Base-by-base conservation (phyloP, 2,329 filamentous ascomycete species). In the Corynespora cassiicola region DNA sequence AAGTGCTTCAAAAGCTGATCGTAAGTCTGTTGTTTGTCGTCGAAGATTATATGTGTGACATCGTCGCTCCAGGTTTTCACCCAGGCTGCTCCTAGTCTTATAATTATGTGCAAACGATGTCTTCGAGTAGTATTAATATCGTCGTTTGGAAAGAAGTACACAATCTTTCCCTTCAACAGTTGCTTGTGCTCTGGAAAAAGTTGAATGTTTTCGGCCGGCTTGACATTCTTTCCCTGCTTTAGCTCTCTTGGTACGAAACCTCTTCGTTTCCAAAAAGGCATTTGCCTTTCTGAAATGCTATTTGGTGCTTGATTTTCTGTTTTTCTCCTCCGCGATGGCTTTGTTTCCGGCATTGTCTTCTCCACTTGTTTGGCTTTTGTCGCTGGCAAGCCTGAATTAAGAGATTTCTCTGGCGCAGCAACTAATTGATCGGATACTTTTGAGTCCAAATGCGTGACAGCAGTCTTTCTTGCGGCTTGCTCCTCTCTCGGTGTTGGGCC, bases 1-100 rank as follows among this genome's bases (percentile, higher is more conserved):
- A 90, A 61, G 45, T 80, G 75, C 8, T 69, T 72, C 37, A 84
- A 63, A 6, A 95, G 73, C 39, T 90, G 80, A 4, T 75, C 67
- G 58, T 84, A 91, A 1, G 71, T 72, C 32, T 94, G 69, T 12
- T 38, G 52, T 2, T 69, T 69, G 49, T 82, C 85, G 59, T 96
- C 91, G 2, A 90, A 85, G 42, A 97, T 77, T 31, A 95, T 72
- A 68, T 96, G 89, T 1, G 87, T 95, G 11, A 94, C 80, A 15
- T 60, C 68, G 1, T 64, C 54, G 19, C 66, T 65, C 59, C 85
- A 80, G 1, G 75, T 69, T 33, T 76, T 77, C 18, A 82, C 79
- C 84, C 90, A 94, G 1, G 64, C 71, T 1, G 86, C 92, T 27
- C 92, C 92, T 9, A 66, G 46, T 34, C 65, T 51, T 22, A 82